Percentiles rank a stretch among this genome's conserved stretches.
Conservation (phyloP, 768 basidiomycete species). For the Xerocomellus amylosporus region DNA sequence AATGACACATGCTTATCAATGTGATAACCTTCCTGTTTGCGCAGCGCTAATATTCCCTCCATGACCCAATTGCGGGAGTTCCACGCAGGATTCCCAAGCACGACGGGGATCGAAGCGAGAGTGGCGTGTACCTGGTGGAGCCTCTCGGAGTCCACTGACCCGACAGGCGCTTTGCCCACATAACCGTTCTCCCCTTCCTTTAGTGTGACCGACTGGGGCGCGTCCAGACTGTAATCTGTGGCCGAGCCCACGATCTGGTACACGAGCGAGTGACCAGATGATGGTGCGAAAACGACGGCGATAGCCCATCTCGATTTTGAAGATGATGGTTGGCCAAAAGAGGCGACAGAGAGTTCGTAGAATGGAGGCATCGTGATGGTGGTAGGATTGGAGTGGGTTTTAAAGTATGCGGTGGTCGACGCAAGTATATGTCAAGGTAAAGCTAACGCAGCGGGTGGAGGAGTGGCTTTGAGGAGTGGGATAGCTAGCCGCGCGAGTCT, state of each 20-base stretch:
- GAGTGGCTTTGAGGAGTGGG: slow-evolving; percentile 1
- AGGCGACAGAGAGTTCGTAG: slow-evolving; percentile 32
- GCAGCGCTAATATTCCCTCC: slow-evolving; percentile 30
- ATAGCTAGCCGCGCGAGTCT: not conserved
- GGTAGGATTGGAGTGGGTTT: not conserved
- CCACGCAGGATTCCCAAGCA: slow-evolving; percentile 29
- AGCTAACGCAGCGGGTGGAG: not conserved
- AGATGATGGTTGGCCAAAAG: slow-evolving; percentile 23
- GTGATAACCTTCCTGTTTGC: slow-evolving; percentile 27
- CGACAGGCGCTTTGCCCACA: slow-evolving; percentile 20
- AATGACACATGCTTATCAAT: slow-evolving; percentile 30
- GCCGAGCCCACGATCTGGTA: slow-evolving; percentile 31
- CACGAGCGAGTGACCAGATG: slow-evolving; percentile 29
- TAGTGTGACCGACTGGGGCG: slow-evolving; percentile 33
- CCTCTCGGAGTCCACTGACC: slow-evolving; percentile 28
- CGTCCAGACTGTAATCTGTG: slow-evolving; percentile 31
- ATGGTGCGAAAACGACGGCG: slow-evolving; percentile 27
- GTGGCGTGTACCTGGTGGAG: slow-evolving; percentile 29
- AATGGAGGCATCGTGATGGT: slow-evolving; percentile 30
- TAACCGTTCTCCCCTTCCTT: slow-evolving; percentile 31
- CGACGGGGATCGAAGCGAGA: slow-evolving; percentile 25
- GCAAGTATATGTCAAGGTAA: not conserved
- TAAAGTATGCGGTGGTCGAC: not conserved
- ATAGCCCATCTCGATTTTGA: slow-evolving; percentile 26
- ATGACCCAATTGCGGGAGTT: slow-evolving; percentile 31